These are phyloP conservation scores for Phylloporus sp. DNA, from an alignment of 768 basidiomycete genomes.

Conservation along the genomic window DNA sequence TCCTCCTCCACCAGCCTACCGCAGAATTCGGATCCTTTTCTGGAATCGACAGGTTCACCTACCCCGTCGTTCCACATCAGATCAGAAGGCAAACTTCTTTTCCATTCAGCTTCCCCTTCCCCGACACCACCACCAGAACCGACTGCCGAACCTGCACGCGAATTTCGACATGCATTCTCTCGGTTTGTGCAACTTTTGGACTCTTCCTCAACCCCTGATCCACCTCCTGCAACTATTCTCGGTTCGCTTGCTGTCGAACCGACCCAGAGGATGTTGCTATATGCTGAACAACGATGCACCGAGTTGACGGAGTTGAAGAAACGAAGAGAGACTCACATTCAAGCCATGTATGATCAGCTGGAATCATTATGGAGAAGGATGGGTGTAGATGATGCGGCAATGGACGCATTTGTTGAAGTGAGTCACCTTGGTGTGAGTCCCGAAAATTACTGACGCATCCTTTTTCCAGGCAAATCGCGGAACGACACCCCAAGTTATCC, in stretches of 20 bases:
- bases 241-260: constrained; percentile 62
- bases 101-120: constrained; percentile 25
- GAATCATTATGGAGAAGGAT: constrained; percentile 88
- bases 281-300: constrained; percentile 56
- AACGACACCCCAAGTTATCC: constrained; percentile 70
- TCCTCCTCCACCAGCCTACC: constrained; percentile 38
- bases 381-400: constrained; percentile 72
- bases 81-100: constrained; percentile 34
- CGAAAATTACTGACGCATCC: neutral
- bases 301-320: constrained; percentile 72
- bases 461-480: constrained; percentile 54
- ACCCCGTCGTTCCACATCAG: constrained; percentile 44
- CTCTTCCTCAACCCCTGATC: constrained; percentile 23
- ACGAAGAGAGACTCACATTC: constrained; percentile 77
- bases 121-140: constrained; percentile 10
- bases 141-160: constrained; percentile 19
- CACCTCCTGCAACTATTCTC: constrained; percentile 20
- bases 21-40: constrained; percentile 24
- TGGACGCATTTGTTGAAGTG: constrained; percentile 90
- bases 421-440: neutral
- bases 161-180: constrained; percentile 58
- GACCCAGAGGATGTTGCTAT: constrained; percentile 64
- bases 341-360: constrained; percentile 90
- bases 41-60: constrained; percentile 37
- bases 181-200: constrained; percentile 62